Percentiles rank a stretch among this genome's conserved stretches.
These are phyloP conservation scores for Nannizziopsis arthrosporioides DNA, from an alignment of 2,329 filamentous ascomycete genomes.

Conservation along the genomic window DNA sequence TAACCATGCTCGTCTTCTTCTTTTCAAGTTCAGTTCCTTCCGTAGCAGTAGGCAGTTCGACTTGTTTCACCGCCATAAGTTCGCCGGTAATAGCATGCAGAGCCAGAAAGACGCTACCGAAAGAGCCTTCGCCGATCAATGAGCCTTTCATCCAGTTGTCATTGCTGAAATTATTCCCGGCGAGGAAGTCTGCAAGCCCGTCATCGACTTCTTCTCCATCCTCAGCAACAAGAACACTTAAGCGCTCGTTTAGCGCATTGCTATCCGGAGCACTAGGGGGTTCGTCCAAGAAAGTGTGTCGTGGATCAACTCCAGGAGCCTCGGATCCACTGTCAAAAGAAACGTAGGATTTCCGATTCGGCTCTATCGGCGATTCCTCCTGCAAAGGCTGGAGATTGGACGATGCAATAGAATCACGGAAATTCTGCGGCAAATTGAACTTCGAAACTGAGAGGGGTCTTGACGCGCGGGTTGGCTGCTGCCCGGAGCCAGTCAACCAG, in stretches of 20 bases:
- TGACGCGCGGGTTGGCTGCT: slow-evolving; percentile 40
- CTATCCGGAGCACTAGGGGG: slow-evolving; percentile 48
- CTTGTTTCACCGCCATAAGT: slow-evolving; percentile 95
- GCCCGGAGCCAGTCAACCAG: slow-evolving; percentile 54
- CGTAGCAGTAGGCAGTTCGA: slow-evolving; percentile 73
- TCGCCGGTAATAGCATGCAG: slow-evolving; percentile 93
- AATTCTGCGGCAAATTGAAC: slow-evolving; percentile 47
- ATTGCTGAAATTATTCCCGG: slow-evolving; percentile 88
- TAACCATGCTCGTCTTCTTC: slow-evolving; percentile 96
- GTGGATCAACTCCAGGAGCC: slow-evolving; percentile 55
- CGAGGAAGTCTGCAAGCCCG: slow-evolving; percentile 78
- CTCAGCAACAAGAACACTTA: slow-evolving; percentile 73
- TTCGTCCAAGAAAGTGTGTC: slow-evolving; percentile 78
- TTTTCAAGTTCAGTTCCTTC: slow-evolving; percentile 69
- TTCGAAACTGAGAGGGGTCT: slow-evolving; percentile 51
- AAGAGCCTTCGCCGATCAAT: slow-evolving; percentile 90
- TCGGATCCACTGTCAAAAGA: slow-evolving; percentile 46
- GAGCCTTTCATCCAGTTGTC: slow-evolving; percentile 99
- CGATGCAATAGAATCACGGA: slow-evolving; percentile 78
- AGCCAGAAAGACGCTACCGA: slow-evolving; percentile 89
- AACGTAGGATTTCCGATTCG: slow-evolving; percentile 92
- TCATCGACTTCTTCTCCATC: slow-evolving; percentile 88
- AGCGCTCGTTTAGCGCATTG: slow-evolving; percentile 65
- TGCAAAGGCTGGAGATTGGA: slow-evolving; percentile 81
- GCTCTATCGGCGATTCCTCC: slow-evolving; percentile 77